These are phyloP conservation scores for Trichoderma arundinaceum DNA, from an alignment of 2,329 filamentous ascomycete species.

Conservation along the genomic window DNA sequence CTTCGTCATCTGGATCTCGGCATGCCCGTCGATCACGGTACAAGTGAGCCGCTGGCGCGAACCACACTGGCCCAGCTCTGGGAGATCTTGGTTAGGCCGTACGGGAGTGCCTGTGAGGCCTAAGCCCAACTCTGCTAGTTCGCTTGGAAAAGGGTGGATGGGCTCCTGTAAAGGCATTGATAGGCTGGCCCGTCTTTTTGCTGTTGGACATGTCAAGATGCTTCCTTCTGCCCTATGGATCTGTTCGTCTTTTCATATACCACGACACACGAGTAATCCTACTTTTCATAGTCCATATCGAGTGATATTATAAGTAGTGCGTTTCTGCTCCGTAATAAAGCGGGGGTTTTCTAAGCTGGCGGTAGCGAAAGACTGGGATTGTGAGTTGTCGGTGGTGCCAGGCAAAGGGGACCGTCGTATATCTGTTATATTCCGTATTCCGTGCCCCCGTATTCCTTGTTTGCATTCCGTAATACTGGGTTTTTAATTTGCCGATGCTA, in stretches of 20 bases:
- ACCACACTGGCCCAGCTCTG: background rate
- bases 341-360: conserved; percentile 18
- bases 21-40: conserved; percentile 23
- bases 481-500: conserved; percentile 20
- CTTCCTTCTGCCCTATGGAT: background rate
- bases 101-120: conserved; percentile 5
- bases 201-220: background rate
- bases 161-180: background rate
- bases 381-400: conserved; percentile 13
- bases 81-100: background rate
- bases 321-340: conserved; percentile 16
- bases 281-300: background rate
- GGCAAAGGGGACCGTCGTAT: conserved; percentile 15
- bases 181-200: background rate
- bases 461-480: conserved; percentile 8
- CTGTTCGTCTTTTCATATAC: background rate
- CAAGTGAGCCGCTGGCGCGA: conserved; percentile 15
- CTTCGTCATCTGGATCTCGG: conserved; percentile 27
- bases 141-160: background rate
- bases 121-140: conserved; percentile 20
- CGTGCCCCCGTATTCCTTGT: background rate
- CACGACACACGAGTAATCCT: background rate
- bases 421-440: background rate
- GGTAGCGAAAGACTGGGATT: conserved; percentile 20
- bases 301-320: conserved; percentile 3